A percentile compares a stretch with the other conserved stretches of the same genome.
These are phyloP conservation scores for Populus hybrid DNA, from an alignment of 441 rosid genomes.

Conservation along the genomic window DNA sequence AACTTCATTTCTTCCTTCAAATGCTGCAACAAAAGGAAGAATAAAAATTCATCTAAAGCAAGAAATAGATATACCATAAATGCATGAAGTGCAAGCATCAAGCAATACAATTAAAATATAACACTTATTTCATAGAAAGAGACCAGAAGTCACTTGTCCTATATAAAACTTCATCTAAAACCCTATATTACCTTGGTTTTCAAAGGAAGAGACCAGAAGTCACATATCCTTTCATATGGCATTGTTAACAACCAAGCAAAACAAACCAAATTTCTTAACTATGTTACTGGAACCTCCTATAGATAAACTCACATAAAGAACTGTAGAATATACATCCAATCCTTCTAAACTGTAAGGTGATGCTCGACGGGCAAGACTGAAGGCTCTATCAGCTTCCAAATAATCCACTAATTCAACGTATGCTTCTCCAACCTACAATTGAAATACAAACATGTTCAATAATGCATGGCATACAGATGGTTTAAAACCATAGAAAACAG, in stretches of 20 bases:
- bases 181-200: not conserved
- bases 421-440: constrained; percentile 86
- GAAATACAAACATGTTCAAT: constrained; percentile 9
- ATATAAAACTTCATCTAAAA: not conserved
- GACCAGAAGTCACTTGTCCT: not conserved
- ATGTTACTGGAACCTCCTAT: not conserved
- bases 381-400: constrained; percentile 85
- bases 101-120: not conserved
- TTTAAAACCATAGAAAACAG: not conserved
- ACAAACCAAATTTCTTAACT: not conserved
- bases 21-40: constrained; percentile 54
- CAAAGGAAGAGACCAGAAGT: not conserved
- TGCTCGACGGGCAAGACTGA: constrained; percentile 70
- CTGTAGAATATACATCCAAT: constrained; percentile 93
- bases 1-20: constrained; percentile 98
- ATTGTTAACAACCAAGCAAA: not conserved
- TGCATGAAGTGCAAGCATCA: constrained; percentile 3
- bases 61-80: constrained; percentile 8
- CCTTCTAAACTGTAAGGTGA: constrained; percentile 95
- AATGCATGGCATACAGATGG: not conserved
- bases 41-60: constrained; percentile 14
- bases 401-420: constrained; percentile 89
- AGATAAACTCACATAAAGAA: constrained; percentile 72
- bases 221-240: not conserved
- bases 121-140: not conserved